Evolutionary conservation across 2,329 filamentous ascomycete genomes (phyloP).

Genomic region (Epichloe aotearoae): DNA sequence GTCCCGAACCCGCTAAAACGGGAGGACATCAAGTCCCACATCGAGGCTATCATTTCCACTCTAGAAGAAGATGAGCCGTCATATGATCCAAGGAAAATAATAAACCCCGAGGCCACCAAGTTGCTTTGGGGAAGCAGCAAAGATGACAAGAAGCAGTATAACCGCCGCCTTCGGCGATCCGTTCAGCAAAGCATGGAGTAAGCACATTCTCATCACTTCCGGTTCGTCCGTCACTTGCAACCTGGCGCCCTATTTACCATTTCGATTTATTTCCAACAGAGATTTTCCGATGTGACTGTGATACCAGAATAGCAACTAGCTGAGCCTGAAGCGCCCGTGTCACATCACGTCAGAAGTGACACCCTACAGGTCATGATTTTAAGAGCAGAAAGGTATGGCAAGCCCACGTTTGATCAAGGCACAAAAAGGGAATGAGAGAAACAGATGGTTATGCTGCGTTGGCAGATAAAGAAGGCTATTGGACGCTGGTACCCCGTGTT

Average conservation of each 20-base stretch:
- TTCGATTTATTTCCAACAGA: conserved; percentile 9
- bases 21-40: conserved; percentile 71
- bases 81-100: conserved; percentile 79
- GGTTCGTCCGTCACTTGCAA: background rate
- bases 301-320: background rate
- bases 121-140: conserved; percentile 66
- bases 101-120: conserved; percentile 74
- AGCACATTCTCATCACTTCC: conserved; percentile 9
- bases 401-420: background rate
- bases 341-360: background rate
- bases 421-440: background rate
- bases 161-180: conserved; percentile 63
- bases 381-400: background rate
- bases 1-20: conserved; percentile 43
- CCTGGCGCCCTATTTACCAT: background rate
- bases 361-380: background rate
- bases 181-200: conserved; percentile 58
- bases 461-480: background rate
- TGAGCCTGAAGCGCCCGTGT: background rate
- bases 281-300: conserved; percentile 19
- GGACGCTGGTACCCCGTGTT: background rate
- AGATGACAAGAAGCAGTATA: conserved; percentile 75
- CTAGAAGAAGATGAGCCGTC: conserved; percentile 81
- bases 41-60: conserved; percentile 67
- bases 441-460: background rate